A percentile compares a stretch with the other conserved stretches of the same genome.
These are phyloP conservation scores for Syzygium syzygioides DNA, from an alignment of 441 rosid genomes.

Conservation along the genomic window DNA sequence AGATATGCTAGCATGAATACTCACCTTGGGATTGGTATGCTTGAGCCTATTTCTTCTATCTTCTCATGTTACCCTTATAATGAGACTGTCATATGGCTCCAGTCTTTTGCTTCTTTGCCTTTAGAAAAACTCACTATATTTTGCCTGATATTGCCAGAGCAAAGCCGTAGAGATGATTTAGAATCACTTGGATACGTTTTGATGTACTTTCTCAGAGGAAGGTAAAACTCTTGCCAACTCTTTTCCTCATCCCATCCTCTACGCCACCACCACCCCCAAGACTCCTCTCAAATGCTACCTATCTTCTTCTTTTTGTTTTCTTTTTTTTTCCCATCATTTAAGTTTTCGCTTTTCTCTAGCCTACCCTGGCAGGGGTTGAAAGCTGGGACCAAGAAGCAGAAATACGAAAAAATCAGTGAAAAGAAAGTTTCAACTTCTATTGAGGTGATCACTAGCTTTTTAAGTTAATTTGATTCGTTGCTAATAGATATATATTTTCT, in stretches of 20 bases:
- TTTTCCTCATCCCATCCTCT: neutral
- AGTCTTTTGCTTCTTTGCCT: neutral
- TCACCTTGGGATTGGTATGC: slow-evolving; percentile 18
- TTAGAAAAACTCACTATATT: neutral
- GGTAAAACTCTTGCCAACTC: neutral
- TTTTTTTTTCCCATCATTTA: neutral
- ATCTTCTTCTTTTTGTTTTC: neutral
- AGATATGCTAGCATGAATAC: slow-evolving; percentile 19
- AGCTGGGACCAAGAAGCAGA: slow-evolving; percentile 19
- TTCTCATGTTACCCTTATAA: neutral
- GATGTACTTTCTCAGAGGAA: slow-evolving; percentile 18
- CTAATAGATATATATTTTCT: neutral
- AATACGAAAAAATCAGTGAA: slow-evolving; percentile 17
- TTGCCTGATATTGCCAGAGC: slow-evolving; percentile 4
- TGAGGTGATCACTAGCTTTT: slow-evolving; percentile 5
- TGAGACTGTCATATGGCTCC: neutral
- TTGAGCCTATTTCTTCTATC: neutral
- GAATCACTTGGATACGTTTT: slow-evolving; percentile 19
- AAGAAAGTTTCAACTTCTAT: slow-evolving; percentile 14
- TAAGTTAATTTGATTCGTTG: neutral
- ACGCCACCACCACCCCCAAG: neutral
- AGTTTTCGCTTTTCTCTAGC: slow-evolving; percentile 6
- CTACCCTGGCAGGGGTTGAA: slow-evolving; percentile 22
- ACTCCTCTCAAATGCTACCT: neutral
- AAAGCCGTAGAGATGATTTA: slow-evolving; percentile 20